Percentiles rank a stretch among this genome's conserved stretches.
Conservation (phyloP, 2,329 filamentous ascomycete species). For the Botrytis fabae region DNA sequence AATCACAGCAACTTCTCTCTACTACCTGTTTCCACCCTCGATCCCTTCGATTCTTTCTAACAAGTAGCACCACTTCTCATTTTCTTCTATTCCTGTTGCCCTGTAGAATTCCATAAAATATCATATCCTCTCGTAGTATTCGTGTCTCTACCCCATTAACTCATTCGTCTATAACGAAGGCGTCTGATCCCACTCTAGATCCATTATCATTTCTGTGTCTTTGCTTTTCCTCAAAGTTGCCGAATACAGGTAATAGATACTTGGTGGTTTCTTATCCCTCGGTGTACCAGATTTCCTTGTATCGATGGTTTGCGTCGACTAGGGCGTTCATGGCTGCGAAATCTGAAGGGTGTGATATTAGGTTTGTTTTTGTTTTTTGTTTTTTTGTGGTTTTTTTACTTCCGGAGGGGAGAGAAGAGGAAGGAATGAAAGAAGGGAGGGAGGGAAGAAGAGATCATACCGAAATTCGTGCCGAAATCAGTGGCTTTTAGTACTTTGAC, state of each 20-base stretch:
- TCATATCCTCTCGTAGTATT: background rate
- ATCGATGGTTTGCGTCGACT: constrained; percentile 81
- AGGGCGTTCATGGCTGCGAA: constrained; percentile 74
- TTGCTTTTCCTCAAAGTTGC: too few species aligned
- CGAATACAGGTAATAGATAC: background rate
- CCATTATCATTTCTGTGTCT: background rate
- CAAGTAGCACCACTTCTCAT: background rate
- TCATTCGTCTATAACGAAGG: background rate
- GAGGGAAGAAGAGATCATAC: constrained; percentile 50
- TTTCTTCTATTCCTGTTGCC: background rate
- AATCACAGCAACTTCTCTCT: background rate
- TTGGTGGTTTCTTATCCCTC: constrained; percentile 5
- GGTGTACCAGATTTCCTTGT: constrained; percentile 75
- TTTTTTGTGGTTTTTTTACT: background rate
- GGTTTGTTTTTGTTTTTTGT: background rate
- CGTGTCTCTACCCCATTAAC: background rate
- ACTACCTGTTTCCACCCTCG: background rate
- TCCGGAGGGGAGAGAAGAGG: background rate
- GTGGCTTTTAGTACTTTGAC: constrained; percentile 69
- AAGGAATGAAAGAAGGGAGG: background rate
- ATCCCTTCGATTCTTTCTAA: too few species aligned
- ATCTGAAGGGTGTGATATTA: constrained; percentile 44
- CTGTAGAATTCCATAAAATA: background rate
- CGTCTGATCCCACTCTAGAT: background rate
- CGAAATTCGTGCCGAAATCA: constrained; percentile 67